Evolutionary conservation across 257 asterid genomes (phyloP).

Genomic region (Solanum boliviense): DNA sequence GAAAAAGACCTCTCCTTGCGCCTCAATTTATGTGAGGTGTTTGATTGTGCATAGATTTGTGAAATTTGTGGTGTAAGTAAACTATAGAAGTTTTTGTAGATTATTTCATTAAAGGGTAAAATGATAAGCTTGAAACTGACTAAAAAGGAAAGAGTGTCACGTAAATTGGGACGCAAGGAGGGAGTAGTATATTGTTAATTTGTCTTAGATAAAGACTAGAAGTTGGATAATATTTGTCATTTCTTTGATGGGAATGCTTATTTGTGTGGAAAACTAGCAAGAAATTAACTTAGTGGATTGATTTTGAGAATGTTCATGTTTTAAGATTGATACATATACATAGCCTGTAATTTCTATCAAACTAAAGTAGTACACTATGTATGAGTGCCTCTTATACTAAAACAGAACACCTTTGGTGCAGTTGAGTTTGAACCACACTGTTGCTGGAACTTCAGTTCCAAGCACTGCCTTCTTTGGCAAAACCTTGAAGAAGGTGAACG

Average conservation of each 20-base stretch:
- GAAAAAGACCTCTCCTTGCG: not conserved
- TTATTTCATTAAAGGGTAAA: too few species aligned
- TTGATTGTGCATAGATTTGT: not conserved
- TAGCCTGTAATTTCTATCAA: too few species aligned
- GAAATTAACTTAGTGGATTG: not conserved
- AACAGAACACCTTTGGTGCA: slow-evolving; percentile 8
- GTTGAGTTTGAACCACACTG: slow-evolving; percentile 44
- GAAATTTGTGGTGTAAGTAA: not conserved
- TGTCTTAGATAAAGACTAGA: not conserved
- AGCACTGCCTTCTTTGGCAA: slow-evolving; percentile 45
- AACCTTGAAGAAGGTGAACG: slow-evolving; percentile 32
- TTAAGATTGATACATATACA: not conserved
- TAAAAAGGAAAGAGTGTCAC: not conserved
- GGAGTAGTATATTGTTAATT: not conserved
- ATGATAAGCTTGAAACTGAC: not conserved
- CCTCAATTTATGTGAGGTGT: not conserved
- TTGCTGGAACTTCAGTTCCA: slow-evolving; percentile 23
- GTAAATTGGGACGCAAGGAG: not conserved
- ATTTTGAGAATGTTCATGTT: not conserved
- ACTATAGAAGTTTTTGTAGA: too few species aligned
- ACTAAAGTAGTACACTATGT: too few species aligned
- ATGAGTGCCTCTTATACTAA: not conserved
- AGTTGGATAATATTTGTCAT: not conserved
- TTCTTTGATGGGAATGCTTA: not conserved
- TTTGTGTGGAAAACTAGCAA: not conserved